A percentile compares a stretch with the other conserved stretches of the same genome.
Evolutionary conservation across 177 flowering plant genomes (phyloP).

Genomic region (Vitis hybrid): DNA sequence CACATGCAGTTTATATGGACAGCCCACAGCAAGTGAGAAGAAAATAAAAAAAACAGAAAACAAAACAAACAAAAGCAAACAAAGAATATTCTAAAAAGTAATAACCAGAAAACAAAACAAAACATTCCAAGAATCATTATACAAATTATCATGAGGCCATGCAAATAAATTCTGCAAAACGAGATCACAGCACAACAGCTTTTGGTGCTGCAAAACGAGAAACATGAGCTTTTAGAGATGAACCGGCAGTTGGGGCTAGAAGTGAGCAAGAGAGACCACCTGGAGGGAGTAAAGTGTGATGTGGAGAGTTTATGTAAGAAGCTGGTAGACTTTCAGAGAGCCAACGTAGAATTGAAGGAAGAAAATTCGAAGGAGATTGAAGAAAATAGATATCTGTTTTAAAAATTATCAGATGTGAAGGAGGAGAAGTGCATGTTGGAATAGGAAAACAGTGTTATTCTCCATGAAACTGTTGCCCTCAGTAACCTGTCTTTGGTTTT

Average conservation of each 20-base stretch:
- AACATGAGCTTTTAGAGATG: slow-evolving; percentile 44
- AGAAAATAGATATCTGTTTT: slow-evolving; percentile 38
- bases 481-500: slow-evolving; percentile 47
- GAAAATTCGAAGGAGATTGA: slow-evolving; percentile 34
- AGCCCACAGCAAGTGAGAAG: too few relatives aligned
- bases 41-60: too few relatives aligned
- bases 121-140: too few relatives aligned
- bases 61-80: too few relatives aligned
- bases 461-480: slow-evolving; percentile 45
- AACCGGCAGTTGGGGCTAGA: slow-evolving; percentile 38
- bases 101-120: too few relatives aligned
- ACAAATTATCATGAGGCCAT: too few relatives aligned
- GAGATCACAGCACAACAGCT: slow-evolving; percentile 26
- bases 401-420: slow-evolving; percentile 34
- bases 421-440: slow-evolving; percentile 46
- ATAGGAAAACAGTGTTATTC: slow-evolving; percentile 44
- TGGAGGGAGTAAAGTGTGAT: slow-evolving; percentile 31
- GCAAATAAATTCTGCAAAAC: too few relatives aligned
- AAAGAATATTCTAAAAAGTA: too few relatives aligned
- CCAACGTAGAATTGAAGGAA: slow-evolving; percentile 34
- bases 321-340: slow-evolving; percentile 36
- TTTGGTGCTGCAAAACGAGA: slow-evolving; percentile 45
- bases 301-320: slow-evolving; percentile 24
- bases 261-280: slow-evolving; percentile 30
- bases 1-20: too few relatives aligned